Percentiles rank a stretch among this genome's conserved stretches.
Conservation (phyloP, 2,329 filamentous ascomycete species). For the Penicillium sp. region DNA sequence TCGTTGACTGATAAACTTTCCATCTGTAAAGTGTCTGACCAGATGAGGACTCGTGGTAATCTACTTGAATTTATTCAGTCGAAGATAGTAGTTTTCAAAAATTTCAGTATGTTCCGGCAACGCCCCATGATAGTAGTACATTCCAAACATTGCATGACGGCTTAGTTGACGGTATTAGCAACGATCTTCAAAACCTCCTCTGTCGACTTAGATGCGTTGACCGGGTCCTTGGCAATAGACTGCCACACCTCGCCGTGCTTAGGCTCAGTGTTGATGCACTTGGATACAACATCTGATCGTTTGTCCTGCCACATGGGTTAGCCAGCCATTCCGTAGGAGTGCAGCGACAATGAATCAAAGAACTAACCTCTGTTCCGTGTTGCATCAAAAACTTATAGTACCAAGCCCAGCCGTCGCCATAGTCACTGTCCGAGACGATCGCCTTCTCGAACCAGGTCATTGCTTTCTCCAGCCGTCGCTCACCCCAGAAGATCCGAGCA, state of each 20-base stretch:
- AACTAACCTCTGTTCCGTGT: conserved; percentile 74
- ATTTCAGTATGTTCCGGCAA: conserved; percentile 1
- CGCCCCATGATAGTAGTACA: conserved; percentile 14
- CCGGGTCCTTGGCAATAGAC: conserved; percentile 76
- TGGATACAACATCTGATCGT: conserved; percentile 74
- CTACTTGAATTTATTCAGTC: too few relatives aligned
- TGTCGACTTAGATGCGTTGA: conserved; percentile 68
- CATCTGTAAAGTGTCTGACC: conserved; percentile 7
- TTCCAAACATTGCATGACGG: conserved; percentile 10
- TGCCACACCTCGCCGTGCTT: conserved; percentile 94
- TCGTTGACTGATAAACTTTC: background rate
- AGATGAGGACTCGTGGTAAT: too few relatives aligned
- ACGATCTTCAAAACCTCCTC: conserved; percentile 85
- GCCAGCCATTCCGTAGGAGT: conserved; percentile 4
- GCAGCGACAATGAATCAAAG: conserved; percentile 22
- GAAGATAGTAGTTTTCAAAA: too few relatives aligned
- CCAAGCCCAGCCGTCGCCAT: conserved; percentile 96
- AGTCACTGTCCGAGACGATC: conserved; percentile 78
- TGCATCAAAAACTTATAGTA: conserved; percentile 91
- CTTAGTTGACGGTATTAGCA: conserved; percentile 46
- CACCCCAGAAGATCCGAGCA: conserved; percentile 92
- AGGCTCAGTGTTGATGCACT: conserved; percentile 80
- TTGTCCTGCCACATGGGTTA: conserved; percentile 61
- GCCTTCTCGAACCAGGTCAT: conserved; percentile 98
- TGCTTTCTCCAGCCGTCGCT: conserved; percentile 87